phyloP scores from a whole-genome alignment of 768 basidiomycete genomes.

The Hygrophoropsis aurantiaca region DNA sequence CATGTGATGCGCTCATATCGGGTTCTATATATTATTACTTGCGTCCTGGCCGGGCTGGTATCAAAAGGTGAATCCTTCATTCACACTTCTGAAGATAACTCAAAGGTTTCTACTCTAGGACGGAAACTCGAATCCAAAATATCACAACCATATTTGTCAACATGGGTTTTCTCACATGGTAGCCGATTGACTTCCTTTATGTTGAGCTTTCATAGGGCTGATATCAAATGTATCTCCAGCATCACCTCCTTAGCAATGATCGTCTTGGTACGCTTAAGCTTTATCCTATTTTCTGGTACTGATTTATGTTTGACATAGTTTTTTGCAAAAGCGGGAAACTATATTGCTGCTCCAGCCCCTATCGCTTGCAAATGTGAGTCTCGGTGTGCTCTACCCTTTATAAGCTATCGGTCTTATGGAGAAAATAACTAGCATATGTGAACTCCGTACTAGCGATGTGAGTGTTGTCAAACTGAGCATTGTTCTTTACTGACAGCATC shows the following conservation, averaged over 20 bases:
- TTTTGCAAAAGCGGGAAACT: background rate
- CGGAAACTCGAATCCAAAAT: background rate
- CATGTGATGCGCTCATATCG: background rate
- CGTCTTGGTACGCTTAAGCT: background rate
- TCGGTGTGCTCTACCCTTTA: too few relatives aligned
- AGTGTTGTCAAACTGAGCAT: background rate
- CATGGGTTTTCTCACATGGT: background rate
- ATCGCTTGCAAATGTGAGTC: slow-evolving; percentile 1
- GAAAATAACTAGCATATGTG: background rate
- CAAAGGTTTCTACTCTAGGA: background rate
- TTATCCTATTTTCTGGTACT: too few relatives aligned
- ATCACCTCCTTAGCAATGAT: background rate
- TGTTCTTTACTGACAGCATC: too few relatives aligned
- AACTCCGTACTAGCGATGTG: slow-evolving; percentile 1
- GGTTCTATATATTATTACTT: background rate
- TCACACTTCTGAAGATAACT: background rate
- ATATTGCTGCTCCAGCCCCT: background rate
- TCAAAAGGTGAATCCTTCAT: background rate
- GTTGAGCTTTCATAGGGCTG: background rate
- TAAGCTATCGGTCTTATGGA: background rate
- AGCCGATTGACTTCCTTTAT: background rate
- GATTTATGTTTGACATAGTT: background rate
- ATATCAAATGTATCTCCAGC: background rate
- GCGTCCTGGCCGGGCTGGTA: background rate
- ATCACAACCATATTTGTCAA: background rate